Conservation (phyloP, 495 filamentous ascomycete genomes). For the Neurospora cerealis region DNA sequence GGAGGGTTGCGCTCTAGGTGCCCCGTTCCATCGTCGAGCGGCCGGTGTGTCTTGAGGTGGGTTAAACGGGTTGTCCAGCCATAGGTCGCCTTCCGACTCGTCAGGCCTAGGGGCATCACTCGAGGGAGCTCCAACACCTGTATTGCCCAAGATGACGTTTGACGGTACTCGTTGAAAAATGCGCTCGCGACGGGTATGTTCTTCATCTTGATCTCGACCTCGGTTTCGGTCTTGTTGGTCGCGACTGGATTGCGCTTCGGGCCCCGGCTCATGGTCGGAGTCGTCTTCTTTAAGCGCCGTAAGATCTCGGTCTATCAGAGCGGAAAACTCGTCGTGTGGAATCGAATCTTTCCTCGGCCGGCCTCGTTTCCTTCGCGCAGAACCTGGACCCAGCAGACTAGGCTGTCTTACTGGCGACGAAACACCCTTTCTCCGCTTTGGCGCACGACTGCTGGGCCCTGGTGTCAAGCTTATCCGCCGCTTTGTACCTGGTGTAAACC, state of each 20-base stretch:
- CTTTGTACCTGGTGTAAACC: neutral
- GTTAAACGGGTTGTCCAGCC: neutral
- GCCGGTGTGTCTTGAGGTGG: neutral
- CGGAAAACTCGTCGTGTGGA: constrained; percentile 8
- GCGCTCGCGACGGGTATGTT: neutral
- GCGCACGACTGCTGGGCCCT: constrained; percentile 1
- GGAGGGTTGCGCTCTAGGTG: neutral
- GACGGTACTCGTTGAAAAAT: neutral
- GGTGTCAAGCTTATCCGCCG: constrained; percentile 12
- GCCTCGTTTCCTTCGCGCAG: constrained; percentile 21
- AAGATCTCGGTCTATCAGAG: constrained; percentile 5
- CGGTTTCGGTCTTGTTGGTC: neutral
- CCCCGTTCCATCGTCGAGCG: neutral
- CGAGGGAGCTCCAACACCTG: neutral
- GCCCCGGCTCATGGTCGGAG: neutral
- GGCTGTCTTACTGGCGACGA: constrained; percentile 12
- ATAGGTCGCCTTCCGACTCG: neutral
- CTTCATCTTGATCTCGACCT: neutral
- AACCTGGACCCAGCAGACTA: constrained; percentile 3
- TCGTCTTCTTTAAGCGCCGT: constrained; percentile 1
- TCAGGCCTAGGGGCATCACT: neutral
- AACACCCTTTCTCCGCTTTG: constrained; percentile 19
- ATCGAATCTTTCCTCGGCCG: constrained; percentile 17
- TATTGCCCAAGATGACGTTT: neutral
- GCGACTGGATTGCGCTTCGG: neutral